A percentile compares a stretch with the other conserved stretches of the same genome.
Evolutionary conservation across 306 rosid species (phyloP).

Genomic region (Crataegus laevigata): DNA sequence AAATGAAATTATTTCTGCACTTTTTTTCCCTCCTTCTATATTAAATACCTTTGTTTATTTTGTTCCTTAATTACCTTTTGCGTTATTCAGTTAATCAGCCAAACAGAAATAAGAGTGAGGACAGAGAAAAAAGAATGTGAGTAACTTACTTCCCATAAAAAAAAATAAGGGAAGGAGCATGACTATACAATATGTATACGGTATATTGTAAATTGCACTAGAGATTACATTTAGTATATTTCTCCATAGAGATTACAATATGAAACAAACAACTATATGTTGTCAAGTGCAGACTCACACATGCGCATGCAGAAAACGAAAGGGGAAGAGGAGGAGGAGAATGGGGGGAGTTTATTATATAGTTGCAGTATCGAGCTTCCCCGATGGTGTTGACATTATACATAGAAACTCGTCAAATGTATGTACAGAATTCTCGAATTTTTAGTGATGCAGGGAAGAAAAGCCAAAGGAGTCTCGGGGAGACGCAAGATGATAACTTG

Average conservation of each 20-base stretch:
- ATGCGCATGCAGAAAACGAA: not conserved
- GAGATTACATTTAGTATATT: not conserved
- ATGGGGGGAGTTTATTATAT: not conserved
- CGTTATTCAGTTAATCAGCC: not conserved
- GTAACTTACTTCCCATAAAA: not conserved
- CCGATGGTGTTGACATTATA: not conserved
- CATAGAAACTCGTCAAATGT: no score
- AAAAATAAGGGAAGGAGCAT: not conserved
- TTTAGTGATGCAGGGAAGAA: no score
- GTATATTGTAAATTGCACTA: no score
- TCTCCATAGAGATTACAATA: not conserved
- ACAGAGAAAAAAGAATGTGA: not conserved
- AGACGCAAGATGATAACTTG: no score
- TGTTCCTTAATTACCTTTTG: no score
- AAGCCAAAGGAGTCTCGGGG: no score
- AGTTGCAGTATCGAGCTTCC: not conserved
- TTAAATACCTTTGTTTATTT: no score
- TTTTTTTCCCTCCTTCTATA: not conserved
- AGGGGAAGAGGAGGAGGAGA: no score
- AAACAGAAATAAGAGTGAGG: not conserved
- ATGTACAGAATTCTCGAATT: not conserved
- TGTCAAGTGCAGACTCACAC: not conserved
- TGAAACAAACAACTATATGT: not conserved
- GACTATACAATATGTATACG: no score
- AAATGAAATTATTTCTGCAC: not conserved